Conservation (phyloP, 2,329 filamentous ascomycete genomes). For the Aspergillus luchuensis region DNA sequence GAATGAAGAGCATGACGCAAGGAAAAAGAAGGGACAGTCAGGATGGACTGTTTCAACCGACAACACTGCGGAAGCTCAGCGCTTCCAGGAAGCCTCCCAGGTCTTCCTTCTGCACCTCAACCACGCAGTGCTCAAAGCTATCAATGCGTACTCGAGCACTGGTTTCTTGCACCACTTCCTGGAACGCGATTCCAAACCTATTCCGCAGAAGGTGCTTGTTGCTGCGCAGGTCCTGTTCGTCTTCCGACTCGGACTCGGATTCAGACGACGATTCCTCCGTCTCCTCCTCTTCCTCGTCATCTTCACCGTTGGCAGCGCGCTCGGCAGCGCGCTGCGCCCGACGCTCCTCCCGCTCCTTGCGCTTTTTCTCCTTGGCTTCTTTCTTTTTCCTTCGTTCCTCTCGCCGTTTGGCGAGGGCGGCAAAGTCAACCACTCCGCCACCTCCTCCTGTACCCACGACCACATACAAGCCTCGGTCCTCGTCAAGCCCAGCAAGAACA, state of each 20-base stretch:
- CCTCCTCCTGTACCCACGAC: slow-evolving; percentile 92
- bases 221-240: slow-evolving; percentile 56
- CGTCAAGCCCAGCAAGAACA: slow-evolving; percentile 87
- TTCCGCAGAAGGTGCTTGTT: slow-evolving; percentile 76
- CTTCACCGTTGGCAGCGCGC: slow-evolving; percentile 53
- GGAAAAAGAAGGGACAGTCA: neutral
- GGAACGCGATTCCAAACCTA: slow-evolving; percentile 91
- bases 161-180: slow-evolving; percentile 90
- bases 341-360: slow-evolving; percentile 66
- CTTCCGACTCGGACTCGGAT: slow-evolving; percentile 57
- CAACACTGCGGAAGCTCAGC: slow-evolving; percentile 86
- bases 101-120: slow-evolving; percentile 97
- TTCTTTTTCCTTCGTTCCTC: slow-evolving; percentile 64
- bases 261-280: slow-evolving; percentile 53
- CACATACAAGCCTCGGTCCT: slow-evolving; percentile 82
- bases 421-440: slow-evolving; percentile 69
- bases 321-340: slow-evolving; percentile 59
- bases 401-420: slow-evolving; percentile 68
- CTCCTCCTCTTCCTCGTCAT: slow-evolving; percentile 64
- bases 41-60: slow-evolving; percentile 46
- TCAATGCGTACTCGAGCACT: slow-evolving; percentile 88
- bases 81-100: slow-evolving; percentile 86
- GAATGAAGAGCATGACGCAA: slow-evolving; percentile 1
- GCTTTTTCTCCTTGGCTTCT: slow-evolving; percentile 64
- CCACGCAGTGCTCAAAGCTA: slow-evolving; percentile 95